These are phyloP conservation scores for Viola odorata DNA, from an alignment of 345 rosid species.

Conservation along the genomic window DNA sequence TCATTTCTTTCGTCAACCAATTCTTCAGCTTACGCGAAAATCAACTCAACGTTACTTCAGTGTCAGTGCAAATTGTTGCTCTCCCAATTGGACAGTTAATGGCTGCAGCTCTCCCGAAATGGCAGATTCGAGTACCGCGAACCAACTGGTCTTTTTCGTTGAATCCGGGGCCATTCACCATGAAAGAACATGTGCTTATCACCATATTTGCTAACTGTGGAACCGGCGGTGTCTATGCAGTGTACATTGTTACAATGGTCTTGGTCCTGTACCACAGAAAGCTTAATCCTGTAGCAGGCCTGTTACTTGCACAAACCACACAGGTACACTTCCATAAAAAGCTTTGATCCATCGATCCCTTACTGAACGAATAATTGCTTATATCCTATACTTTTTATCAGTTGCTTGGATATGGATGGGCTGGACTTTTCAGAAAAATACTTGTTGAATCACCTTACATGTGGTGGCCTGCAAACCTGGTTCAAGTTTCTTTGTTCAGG, in stretches of 20 bases:
- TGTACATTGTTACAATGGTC: conserved; percentile 21
- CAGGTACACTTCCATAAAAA: conserved; percentile 35
- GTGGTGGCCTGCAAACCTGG: conserved; percentile 88
- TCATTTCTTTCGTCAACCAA: conserved; percentile 32
- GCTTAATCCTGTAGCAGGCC: conserved; percentile 24
- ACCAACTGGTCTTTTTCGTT: conserved; percentile 41
- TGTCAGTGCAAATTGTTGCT: conserved; percentile 35
- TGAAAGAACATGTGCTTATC: conserved; percentile 45
- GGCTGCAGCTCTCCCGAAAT: conserved; percentile 32
- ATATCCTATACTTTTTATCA: conserved; percentile 12
- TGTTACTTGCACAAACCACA: conserved; percentile 59
- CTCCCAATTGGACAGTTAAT: conserved; percentile 40
- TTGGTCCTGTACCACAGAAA: conserved; percentile 32
- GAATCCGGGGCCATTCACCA: conserved; percentile 48
- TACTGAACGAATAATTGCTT: background rate
- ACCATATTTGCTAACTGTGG: conserved; percentile 39
- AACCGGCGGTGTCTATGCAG: conserved; percentile 25
- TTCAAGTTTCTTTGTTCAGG: conserved; percentile 84
- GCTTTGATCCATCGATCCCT: background rate
- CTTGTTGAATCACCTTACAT: conserved; percentile 75
- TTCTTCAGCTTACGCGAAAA: conserved; percentile 37
- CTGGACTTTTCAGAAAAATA: conserved; percentile 59
- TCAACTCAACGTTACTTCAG: conserved; percentile 15
- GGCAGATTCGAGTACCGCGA: conserved; percentile 16
- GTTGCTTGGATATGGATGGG: conserved; percentile 89